phyloP scores from a whole-genome alignment of 345 rosid genomes.

The Draba incana region DNA sequence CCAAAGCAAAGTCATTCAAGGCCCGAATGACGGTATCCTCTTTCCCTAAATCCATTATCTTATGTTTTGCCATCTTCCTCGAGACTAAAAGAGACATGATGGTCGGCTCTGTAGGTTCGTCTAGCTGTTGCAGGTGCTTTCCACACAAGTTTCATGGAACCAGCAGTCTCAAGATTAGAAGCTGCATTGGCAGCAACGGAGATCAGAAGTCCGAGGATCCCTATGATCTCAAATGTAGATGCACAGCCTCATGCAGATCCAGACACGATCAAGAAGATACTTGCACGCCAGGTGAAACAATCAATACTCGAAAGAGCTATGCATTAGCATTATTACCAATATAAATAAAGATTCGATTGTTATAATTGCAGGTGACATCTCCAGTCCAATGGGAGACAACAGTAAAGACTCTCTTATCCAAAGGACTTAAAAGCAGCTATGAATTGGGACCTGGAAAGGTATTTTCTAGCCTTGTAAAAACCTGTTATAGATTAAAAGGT shows the following conservation, averaged over 20 bases:
- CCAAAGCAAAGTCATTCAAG: slow-evolving; percentile 92
- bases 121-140: slow-evolving; percentile 97
- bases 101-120: slow-evolving; percentile 62
- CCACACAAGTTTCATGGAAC: slow-evolving; percentile 97
- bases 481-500: not conserved
- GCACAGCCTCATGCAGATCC: slow-evolving; percentile 96
- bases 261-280: slow-evolving; percentile 79
- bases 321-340: not conserved
- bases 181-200: slow-evolving; percentile 78
- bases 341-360: not conserved
- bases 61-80: not conserved
- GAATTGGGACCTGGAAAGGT: slow-evolving; percentile 99
- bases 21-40: slow-evolving; percentile 87
- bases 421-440: slow-evolving; percentile 76
- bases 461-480: not conserved
- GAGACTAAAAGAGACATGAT: slow-evolving; percentile 12
- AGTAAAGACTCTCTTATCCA: slow-evolving; percentile 69
- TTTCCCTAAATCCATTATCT: not conserved
- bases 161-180: slow-evolving; percentile 96
- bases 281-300: slow-evolving; percentile 70
- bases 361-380: slow-evolving; percentile 73
- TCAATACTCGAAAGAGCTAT: slow-evolving; percentile 12
- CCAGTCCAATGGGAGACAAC: slow-evolving; percentile 99
- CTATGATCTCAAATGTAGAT: slow-evolving; percentile 95
- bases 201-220: slow-evolving; percentile 81